Conservation (phyloP, 257 asterid species). For the Rubia yunnanensis region DNA sequence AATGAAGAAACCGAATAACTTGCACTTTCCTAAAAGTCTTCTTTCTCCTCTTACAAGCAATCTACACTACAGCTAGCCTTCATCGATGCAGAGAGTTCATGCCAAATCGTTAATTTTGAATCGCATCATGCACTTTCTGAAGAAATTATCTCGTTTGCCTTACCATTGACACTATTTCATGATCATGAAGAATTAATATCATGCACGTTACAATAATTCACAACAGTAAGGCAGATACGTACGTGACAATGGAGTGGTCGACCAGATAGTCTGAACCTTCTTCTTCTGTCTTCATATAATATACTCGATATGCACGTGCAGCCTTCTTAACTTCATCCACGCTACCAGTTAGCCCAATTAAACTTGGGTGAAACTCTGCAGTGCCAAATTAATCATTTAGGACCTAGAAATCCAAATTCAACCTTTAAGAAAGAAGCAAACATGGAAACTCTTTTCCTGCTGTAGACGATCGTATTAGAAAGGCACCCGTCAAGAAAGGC, state of each 20-base stretch:
- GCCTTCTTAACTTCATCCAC: conserved; percentile 68
- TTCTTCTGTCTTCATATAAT: conserved; percentile 93
- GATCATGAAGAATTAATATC: background rate
- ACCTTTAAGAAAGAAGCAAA: background rate
- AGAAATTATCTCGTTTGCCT: too few relatives aligned
- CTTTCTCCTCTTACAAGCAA: background rate
- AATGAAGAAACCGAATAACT: background rate
- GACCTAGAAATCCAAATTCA: background rate
- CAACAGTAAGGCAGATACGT: conserved; percentile 21
- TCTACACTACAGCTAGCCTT: background rate
- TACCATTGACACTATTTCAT: background rate
- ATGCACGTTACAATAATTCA: background rate
- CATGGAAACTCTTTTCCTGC: background rate
- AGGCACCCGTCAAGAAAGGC: conserved; percentile 8
- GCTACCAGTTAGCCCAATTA: conserved; percentile 77
- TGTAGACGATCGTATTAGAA: conserved; percentile 2
- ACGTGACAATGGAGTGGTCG: conserved; percentile 96
- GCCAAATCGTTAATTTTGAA: too few relatives aligned
- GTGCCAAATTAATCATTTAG: background rate
- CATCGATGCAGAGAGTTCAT: too few relatives aligned
- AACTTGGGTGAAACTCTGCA: conserved; percentile 83
- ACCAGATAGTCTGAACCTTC: conserved; percentile 93
- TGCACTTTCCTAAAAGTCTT: too few relatives aligned
- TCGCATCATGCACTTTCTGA: too few relatives aligned
- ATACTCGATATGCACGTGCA: conserved; percentile 93